These are phyloP conservation scores for Paraphoma chrysanthemicola DNA, from an alignment of 2,329 filamentous ascomycete genomes.

Conservation along the genomic window DNA sequence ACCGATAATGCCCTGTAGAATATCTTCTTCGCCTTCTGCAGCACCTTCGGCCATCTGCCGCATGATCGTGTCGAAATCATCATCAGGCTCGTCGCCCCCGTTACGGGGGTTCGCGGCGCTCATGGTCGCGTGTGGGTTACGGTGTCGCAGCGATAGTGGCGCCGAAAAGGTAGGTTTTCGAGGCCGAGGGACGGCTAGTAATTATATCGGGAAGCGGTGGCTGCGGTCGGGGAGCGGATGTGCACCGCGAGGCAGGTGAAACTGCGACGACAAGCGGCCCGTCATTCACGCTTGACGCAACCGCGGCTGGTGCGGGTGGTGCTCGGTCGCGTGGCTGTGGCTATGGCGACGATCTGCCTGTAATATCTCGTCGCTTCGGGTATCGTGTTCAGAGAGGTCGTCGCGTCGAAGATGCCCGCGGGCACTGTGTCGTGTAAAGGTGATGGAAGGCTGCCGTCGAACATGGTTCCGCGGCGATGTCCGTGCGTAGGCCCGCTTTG, in stretches of 20 bases:
- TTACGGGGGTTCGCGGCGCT: conserved; percentile 21
- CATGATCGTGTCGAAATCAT: conserved; percentile 27
- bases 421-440: conserved; percentile 12
- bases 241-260: conserved; percentile 21
- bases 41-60: conserved; percentile 12
- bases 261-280: conserved; percentile 19
- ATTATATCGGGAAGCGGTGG: conserved; percentile 3
- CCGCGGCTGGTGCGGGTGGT: not conserved
- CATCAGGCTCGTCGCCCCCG: conserved; percentile 20
- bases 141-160: not conserved
- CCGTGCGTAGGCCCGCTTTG: conserved; percentile 1
- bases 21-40: conserved; percentile 25
- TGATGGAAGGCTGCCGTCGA: conserved; percentile 10
- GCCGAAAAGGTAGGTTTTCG: not conserved
- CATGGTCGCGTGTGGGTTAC: conserved; percentile 32
- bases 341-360: not conserved
- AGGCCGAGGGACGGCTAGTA: not conserved
- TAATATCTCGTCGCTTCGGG: not conserved
- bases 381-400: not conserved
- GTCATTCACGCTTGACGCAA: conserved; percentile 28
- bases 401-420: conserved; percentile 15
- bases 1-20: conserved; percentile 35
- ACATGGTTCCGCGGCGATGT: not conserved
- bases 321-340: not conserved
- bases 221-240: conserved; percentile 10